phyloP scores from a whole-genome alignment of 371 early-diverging fungal genomes.

The Coelomomyces lativittatus region DNA sequence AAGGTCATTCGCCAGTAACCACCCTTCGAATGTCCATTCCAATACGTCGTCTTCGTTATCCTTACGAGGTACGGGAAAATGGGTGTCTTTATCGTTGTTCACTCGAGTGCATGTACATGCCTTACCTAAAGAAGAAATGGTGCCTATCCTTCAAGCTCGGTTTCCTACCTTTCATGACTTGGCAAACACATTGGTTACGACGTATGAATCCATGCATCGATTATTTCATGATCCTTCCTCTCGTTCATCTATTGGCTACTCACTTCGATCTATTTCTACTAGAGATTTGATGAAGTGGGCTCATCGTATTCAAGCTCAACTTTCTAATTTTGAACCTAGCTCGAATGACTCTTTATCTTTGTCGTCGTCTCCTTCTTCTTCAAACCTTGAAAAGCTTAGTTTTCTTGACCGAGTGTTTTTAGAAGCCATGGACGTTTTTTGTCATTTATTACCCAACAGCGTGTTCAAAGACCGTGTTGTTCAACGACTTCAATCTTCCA shows the following conservation, averaged over 20 bases:
- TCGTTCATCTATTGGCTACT: slow-evolving; percentile 20
- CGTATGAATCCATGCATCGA: slow-evolving; percentile 37
- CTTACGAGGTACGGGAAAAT: slow-evolving; percentile 26
- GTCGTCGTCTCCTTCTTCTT: background rate
- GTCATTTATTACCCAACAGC: too few relatives aligned
- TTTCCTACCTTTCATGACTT: slow-evolving; percentile 28
- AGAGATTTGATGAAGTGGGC: slow-evolving; percentile 80
- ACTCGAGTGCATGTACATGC: slow-evolving; percentile 49
- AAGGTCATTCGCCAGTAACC: too few relatives aligned
- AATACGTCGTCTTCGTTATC: too few relatives aligned
- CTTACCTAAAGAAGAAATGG: slow-evolving; percentile 43
- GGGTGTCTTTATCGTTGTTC: slow-evolving; percentile 60
- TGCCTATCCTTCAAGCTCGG: slow-evolving; percentile 35
- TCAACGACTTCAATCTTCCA: too few relatives aligned
- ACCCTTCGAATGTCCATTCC: background rate
- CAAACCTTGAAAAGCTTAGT: too few relatives aligned
- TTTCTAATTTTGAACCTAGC: too few relatives aligned
- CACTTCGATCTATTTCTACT: slow-evolving; percentile 19
- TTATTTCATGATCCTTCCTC: slow-evolving; percentile 37
- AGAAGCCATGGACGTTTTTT: slow-evolving; percentile 77
- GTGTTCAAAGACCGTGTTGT: too few relatives aligned
- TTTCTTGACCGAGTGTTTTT: slow-evolving; percentile 12
- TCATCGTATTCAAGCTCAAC: slow-evolving; percentile 34
- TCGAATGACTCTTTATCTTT: background rate
- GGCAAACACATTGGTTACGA: slow-evolving; percentile 33